These are phyloP conservation scores for Pichia nanzhaoensis DNA, from an alignment of 805 yeast species.

Conservation along the genomic window DNA sequence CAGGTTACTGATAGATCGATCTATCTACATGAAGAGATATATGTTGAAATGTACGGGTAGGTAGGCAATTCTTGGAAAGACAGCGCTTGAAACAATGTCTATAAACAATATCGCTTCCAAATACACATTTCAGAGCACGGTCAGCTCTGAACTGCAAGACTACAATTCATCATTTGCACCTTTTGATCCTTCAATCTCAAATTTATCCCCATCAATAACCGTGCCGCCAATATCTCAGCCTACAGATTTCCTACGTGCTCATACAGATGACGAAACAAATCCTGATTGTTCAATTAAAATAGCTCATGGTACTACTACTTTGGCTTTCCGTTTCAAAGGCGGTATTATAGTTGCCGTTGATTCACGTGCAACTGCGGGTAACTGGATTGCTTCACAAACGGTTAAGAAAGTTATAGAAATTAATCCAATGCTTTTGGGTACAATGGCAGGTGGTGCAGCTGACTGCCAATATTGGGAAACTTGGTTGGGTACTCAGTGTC, in stretches of 20 bases:
- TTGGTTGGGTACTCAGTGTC: slow-evolving; percentile 95
- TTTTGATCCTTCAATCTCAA: slow-evolving; percentile 4
- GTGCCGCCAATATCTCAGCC: slow-evolving; percentile 86
- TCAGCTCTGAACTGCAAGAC: slow-evolving; percentile 22
- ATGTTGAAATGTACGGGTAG: too few species aligned
- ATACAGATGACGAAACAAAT: slow-evolving; percentile 88
- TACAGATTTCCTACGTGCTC: slow-evolving; percentile 91
- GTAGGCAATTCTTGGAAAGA: too few species aligned
- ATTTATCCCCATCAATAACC: slow-evolving; percentile 53
- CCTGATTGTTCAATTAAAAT: slow-evolving; percentile 94
- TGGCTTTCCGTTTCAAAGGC: slow-evolving; percentile 92
- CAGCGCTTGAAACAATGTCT: slow-evolving; percentile 20
- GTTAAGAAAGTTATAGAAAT: slow-evolving; percentile 96
- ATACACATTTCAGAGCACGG: slow-evolving; percentile 21
- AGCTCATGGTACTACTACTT: slow-evolving; percentile 98
- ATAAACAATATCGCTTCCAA: slow-evolving; percentile 27
- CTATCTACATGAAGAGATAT: too few species aligned
- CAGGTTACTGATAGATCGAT: too few species aligned
- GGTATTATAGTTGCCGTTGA: slow-evolving; percentile 97
- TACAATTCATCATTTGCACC: slow-evolving; percentile 9
- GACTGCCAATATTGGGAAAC: slow-evolving; percentile 99
- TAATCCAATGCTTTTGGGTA: slow-evolving; percentile 90
- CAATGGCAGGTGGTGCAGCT: slow-evolving; percentile 99
- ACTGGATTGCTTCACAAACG: slow-evolving; percentile 96
- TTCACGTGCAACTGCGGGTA: slow-evolving; percentile 96